Evolutionary conservation across 2,329 filamentous ascomycete genomes (phyloP), one percentile per base, ranked within the genome.

Genomic region (Diaporthe citrichinensis): DNA sequence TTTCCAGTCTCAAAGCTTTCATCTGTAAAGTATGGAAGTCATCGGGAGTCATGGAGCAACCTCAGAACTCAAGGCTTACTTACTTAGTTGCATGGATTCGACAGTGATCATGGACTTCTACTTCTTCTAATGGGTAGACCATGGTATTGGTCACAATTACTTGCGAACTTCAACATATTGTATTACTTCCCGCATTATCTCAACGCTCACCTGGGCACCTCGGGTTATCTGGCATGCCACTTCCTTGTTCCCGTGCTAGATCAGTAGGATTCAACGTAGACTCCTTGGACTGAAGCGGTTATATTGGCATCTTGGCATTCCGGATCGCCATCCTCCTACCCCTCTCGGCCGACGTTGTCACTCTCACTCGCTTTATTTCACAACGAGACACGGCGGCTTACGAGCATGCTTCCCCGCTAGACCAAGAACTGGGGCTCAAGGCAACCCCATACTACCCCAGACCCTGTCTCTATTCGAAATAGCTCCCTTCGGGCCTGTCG

Each of bases 401-500:
- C 28, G 20, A 31, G 44, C 28, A 23, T 49, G 61, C 41, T 49
- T 49, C 61, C 61, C 61, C 61, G 44, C 44, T 49, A 67, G 41
- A 67, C 61, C 61, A 67, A 49, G 41, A 51, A 36, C 25, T 49
- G 61, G 44, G 61, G 44, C 20, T 34, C 10, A 49, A 67, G 44
- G 25, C 61, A 67, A 67, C 44, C 61, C 61, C 28, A 67, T 49
- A 34, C 61, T 67, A 67, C 61, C 61, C 61, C 61, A 67, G 61
- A 67, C 61, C 61, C 61, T 34, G 41, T n/a, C 61, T 34, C 17
- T 2, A 36, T 34, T 49, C 41, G 61, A 49, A 34, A 67, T 67
- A 34, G 31, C 25, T 55, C 25, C 61, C 61, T 65, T 46, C 59
- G 61, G 61, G 44, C 44, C 41, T 36, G 61, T 67, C 61, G 61